Evolutionary conservation across 169 alveolate species (phyloP), one percentile per base, ranked within the genome.

Genomic region (Cryptosporidium baileyi): DNA sequence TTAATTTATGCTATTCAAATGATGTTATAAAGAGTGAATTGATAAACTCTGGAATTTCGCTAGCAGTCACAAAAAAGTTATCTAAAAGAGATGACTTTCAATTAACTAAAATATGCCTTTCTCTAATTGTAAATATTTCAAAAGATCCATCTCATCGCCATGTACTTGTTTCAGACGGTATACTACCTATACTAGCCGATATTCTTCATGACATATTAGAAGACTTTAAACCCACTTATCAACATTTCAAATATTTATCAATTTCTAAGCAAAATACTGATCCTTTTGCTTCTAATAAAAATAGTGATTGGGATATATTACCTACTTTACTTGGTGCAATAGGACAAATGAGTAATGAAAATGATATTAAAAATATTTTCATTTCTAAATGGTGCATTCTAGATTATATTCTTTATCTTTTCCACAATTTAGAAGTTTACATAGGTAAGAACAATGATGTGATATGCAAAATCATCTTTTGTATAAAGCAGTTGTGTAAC

Each of bases 301-400:
- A 57, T 32, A 57, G 67, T 22, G 74, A 74, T 36, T 74, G 65
- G 85, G 67, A 74, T 28, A 2, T 74, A 9, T 59, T 74, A 7
- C 67, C 85, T 7, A 45, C 36, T 40, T 36, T 57, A 38, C 36
- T 74, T 5, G 85, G 85, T 7, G 57, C 19, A 22, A 74, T 74
- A 34, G 85, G 85, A 3, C 85, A 74, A 54, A 38, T 74, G 57
- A 38, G 65, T 5, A 74, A 74, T 13, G 85, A 74, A 54, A 36
- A 17, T 34, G 85, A 74, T n/a, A 24, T 74, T 36, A 51, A 17
- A 17, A 54, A 43, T 17, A 54, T 74, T 15, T 54, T 74, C 22
- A 26, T 74, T n/a, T 30, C 85, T 19, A 74, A 74, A 24, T 74
- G 85, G 85, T 74, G 85, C 26, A 60, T 74, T 7, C 51, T 74